Conservation (phyloP, 352 stramenopile genomes). For the Phytophthora fragariae region DNA sequence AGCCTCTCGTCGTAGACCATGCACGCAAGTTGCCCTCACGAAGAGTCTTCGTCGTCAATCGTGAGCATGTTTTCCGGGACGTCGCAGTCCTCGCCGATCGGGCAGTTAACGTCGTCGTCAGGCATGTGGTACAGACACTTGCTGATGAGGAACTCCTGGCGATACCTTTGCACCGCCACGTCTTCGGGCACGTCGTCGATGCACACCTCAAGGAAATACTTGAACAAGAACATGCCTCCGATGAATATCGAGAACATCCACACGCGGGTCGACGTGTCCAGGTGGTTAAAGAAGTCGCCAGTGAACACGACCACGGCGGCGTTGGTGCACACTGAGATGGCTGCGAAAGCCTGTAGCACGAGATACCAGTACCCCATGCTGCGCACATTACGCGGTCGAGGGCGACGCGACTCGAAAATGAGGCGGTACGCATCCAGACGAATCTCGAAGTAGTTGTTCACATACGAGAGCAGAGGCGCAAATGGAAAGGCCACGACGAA, state of each 20-base stretch:
- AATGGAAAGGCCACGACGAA: constrained; percentile 95
- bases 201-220: constrained; percentile 74
- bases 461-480: constrained; percentile 90
- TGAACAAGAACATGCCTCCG: constrained; percentile 85
- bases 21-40: constrained; percentile 25
- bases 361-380: constrained; percentile 95
- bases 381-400: constrained; percentile 80
- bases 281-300: constrained; percentile 75
- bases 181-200: constrained; percentile 82
- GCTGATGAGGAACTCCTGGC: constrained; percentile 87
- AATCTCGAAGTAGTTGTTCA: constrained; percentile 95
- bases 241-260: constrained; percentile 89
- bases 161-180: constrained; percentile 75
- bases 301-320: constrained; percentile 94
- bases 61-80: constrained; percentile 55
- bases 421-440: constrained; percentile 91
- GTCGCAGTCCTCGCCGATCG: constrained; percentile 40
- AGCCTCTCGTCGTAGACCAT: neutral
- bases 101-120: constrained; percentile 71
- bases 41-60: constrained; percentile 68
- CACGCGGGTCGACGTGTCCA: constrained; percentile 60
- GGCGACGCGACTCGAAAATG: constrained; percentile 79
- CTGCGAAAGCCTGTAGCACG: constrained; percentile 90
- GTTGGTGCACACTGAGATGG: constrained; percentile 94
- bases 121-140: constrained; percentile 88